Base-by-base conservation (phyloP, 331 rosid genomes). In the Ulmus americana region DNA sequence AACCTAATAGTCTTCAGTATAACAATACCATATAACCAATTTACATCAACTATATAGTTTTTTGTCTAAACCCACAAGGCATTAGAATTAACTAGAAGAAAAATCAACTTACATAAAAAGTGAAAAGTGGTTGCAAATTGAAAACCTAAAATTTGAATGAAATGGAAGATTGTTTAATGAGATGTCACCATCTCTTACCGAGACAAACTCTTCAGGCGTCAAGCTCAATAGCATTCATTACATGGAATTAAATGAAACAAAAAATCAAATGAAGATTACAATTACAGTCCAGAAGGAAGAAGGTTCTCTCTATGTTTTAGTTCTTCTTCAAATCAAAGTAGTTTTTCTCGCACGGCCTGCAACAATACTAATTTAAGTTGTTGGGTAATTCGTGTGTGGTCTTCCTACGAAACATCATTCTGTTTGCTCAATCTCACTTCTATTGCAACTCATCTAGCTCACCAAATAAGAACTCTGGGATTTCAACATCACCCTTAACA, bases 361-460 rank as follows among this genome's bases (percentile, higher is more conserved):
- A 87, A 54, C 80, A 90, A 85, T 8, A 28, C 35, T 2, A 69
- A 83, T 78, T 77, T 87, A 81, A 90, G 63, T 73, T 83, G 84
- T 41, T 81, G 78, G 75, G 72, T 49, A 66, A 90, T 68, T 59
- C 44, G 79, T 46, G 47, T 41, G 76, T 68, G 80, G 35, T 80
- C 87, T 59, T 76, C 79, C 13, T 54, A 80, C 57, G 55, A 48
- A 53, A 90, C 70, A 69, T 87, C 87, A 56, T 82, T 62, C 49
- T 75, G 80, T 74, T 90, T 95, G 68, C 72, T 76, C 48, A 90
- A 63, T 42, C 71, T 80, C 77, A 88, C 88, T 55, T 88, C 82
- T 77, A 87, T 64, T 88, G 90, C 82, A 90, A 81, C 65, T 90
- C 97, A 73, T 87, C 88, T 48, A 90, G 82, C 74, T 90, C 97